Conservation (phyloP, 23 red algal genomes). For the Porphyridium purpureum region DNA sequence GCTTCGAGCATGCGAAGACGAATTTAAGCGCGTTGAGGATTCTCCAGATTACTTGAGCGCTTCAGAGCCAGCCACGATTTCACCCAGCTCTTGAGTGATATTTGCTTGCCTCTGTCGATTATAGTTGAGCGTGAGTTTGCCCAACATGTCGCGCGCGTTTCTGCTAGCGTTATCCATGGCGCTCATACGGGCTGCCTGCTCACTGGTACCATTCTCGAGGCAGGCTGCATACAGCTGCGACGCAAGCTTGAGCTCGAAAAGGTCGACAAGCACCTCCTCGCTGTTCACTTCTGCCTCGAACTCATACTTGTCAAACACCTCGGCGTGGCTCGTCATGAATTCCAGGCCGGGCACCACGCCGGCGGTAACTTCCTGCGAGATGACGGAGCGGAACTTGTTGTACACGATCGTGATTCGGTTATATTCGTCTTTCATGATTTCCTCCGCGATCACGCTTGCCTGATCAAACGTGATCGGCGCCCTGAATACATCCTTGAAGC, state of each 20-base stretch:
- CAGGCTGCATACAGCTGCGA: conserved; percentile 74
- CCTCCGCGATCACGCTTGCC: conserved; percentile 66
- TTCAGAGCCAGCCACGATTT: conserved; percentile 81
- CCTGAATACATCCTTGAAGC: conserved; percentile 96
- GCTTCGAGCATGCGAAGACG: too few relatives aligned
- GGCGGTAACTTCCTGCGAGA: conserved; percentile 45
- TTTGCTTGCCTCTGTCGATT: conserved; percentile 90
- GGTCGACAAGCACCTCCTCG: conserved; percentile 78
- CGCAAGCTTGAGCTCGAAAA: conserved; percentile 93
- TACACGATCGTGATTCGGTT: conserved; percentile 67
- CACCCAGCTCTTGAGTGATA: conserved; percentile 86
- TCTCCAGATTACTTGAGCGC: too few relatives aligned
- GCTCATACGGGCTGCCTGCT: conserved; percentile 88
- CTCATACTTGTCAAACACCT: conserved; percentile 82
- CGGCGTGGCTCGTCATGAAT: conserved; percentile 54
- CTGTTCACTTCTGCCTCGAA: conserved; percentile 98
- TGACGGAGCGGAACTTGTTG: conserved; percentile 91
- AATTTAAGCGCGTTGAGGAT: too few relatives aligned
- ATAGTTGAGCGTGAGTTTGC: conserved; percentile 66
- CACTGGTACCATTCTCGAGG: conserved; percentile 85
- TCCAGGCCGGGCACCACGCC: conserved; percentile 64
- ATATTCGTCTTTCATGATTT: conserved; percentile 60
- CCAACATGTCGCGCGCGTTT: conserved; percentile 86
- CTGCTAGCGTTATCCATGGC: conserved; percentile 86
- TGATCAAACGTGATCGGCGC: conserved; percentile 62